These are phyloP conservation scores for sunflower (Helianthus annuus) DNA, from an alignment of 129 eudicot genomes.

Conservation along the genomic window DNA sequence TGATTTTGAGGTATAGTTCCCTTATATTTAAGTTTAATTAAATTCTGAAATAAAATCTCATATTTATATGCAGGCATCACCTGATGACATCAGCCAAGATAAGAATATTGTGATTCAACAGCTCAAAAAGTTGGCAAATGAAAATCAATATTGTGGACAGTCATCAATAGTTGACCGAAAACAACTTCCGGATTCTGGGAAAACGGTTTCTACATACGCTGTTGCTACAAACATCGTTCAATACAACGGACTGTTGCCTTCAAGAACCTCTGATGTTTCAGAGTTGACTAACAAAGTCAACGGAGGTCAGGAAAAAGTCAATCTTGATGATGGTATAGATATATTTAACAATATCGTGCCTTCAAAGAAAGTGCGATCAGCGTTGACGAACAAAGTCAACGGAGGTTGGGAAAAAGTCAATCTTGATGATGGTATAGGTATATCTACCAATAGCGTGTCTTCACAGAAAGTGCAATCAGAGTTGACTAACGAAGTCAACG, in stretches of 20 bases:
- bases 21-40: not conserved
- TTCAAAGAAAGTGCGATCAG: slow-evolving; percentile 24
- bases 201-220: slow-evolving; percentile 31
- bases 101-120: slow-evolving; percentile 41
- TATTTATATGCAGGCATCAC: slow-evolving; percentile 35
- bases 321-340: slow-evolving; percentile 26
- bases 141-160: slow-evolving; percentile 36
- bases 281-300: slow-evolving; percentile 21
- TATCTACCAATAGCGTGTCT: slow-evolving; percentile 14
- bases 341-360: slow-evolving; percentile 13
- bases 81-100: slow-evolving; percentile 36
- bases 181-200: slow-evolving; percentile 27
- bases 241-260: not conserved
- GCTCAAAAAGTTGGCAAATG: slow-evolving; percentile 32
- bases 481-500: slow-evolving; percentile 19
- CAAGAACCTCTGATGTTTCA: slow-evolving; percentile 17
- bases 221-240: slow-evolving; percentile 38
- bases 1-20: slow-evolving; percentile 53
- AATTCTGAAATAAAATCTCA: not conserved
- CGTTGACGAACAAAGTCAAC: slow-evolving; percentile 13
- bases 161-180: slow-evolving; percentile 32
- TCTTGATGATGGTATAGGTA: slow-evolving; percentile 20
- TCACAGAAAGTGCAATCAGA: slow-evolving; percentile 25
- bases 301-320: slow-evolving; percentile 16
- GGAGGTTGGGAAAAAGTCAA: slow-evolving; percentile 18